These are phyloP conservation scores for Mycena vulgaris DNA, from an alignment of 768 basidiomycete genomes.

Conservation along the genomic window DNA sequence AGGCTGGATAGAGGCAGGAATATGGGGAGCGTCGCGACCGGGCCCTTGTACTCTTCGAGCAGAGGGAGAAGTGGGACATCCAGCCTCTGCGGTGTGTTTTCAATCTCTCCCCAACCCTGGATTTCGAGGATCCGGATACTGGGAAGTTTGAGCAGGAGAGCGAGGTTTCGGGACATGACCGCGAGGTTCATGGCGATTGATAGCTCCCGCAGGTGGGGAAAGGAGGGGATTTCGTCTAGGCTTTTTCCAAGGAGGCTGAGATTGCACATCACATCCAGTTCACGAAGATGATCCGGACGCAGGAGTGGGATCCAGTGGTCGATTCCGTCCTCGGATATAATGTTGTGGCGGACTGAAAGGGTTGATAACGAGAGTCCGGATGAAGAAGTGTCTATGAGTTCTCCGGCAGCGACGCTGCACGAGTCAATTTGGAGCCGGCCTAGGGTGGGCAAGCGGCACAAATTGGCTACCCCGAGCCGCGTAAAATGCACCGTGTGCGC, in stretches of 20 bases:
- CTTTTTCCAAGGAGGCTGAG: background rate
- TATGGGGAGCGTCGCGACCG: background rate
- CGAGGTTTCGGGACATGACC: background rate
- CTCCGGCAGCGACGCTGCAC: background rate
- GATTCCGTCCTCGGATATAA: background rate
- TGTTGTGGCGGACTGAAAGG: background rate
- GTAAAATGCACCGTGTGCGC: background rate
- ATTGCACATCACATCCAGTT: background rate
- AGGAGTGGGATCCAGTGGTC: background rate
- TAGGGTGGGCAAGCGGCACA: background rate
- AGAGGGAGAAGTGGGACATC: background rate
- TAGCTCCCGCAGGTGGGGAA: background rate
- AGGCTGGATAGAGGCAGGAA: background rate
- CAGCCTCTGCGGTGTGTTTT: background rate
- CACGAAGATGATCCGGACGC: background rate
- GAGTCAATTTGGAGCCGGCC: background rate
- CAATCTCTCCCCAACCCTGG: background rate
- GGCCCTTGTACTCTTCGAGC: background rate
- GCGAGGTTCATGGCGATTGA: background rate
- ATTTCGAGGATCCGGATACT: background rate
- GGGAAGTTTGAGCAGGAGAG: constrained; percentile 4
- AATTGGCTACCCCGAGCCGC: background rate
- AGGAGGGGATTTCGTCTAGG: background rate
- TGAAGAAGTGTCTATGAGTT: background rate
- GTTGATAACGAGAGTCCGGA: background rate